These are phyloP conservation scores for Carex scoparia DNA, from an alignment of 176 grass and related monocot genomes.

Conservation along the genomic window DNA sequence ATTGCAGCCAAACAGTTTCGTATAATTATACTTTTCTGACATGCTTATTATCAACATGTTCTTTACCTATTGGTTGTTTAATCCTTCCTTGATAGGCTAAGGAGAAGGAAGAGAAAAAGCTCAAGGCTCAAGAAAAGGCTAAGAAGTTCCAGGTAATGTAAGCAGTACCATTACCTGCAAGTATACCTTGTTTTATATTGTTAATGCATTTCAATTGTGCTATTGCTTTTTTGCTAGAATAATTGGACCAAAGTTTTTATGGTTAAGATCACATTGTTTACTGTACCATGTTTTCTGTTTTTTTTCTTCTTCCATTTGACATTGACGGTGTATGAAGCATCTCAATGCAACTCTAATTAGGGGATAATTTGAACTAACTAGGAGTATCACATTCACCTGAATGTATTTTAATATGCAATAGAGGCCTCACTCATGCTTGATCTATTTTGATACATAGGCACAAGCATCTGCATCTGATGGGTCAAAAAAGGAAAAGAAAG, in stretches of 20 bases:
- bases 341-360: neutral
- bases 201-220: neutral
- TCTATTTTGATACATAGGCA: conserved; percentile 25
- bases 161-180: neutral
- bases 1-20: too few relatives aligned
- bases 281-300: neutral
- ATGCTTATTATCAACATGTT: neutral
- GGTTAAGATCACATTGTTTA: neutral
- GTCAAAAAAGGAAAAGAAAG: conserved; percentile 56
- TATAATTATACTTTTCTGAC: neutral
- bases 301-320: neutral
- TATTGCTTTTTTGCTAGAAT: neutral
- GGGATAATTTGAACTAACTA: neutral
- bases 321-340: neutral
- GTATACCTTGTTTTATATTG: neutral
- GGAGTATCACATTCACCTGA: neutral
- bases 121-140: conserved; percentile 54
- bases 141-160: conserved; percentile 40
- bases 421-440: neutral
- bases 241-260: neutral
- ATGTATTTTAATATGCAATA: neutral
- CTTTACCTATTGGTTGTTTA: neutral
- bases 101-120: conserved; percentile 62
- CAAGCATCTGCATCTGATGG: conserved; percentile 45
- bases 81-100: conserved; percentile 34